Conservation (phyloP, 2,329 filamentous ascomycete species). For the Westerdykella aurantiaca region DNA sequence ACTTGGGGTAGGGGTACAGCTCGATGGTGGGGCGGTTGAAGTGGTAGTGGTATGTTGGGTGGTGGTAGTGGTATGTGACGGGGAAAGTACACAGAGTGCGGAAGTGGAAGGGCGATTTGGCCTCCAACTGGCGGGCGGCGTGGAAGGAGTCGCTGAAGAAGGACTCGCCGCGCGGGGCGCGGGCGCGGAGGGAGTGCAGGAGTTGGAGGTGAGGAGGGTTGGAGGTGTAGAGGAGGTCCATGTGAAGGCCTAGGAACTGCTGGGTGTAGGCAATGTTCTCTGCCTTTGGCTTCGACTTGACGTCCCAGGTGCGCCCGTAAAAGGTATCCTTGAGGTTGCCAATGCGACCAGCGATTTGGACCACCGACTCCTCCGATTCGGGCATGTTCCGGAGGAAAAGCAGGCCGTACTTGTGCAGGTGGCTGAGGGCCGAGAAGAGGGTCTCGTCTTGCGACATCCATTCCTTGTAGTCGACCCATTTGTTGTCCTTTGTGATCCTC, state of each 20-base stretch:
- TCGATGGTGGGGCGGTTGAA: constrained; percentile 54
- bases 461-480: constrained; percentile 61
- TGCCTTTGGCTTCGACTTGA: constrained; percentile 71
- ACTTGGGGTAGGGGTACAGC: constrained; percentile 22
- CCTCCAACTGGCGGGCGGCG: constrained; percentile 46
- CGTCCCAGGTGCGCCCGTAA: constrained; percentile 88
- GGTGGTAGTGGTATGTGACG: constrained; percentile 63
- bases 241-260: constrained; percentile 77
- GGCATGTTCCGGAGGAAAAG: constrained; percentile 74
- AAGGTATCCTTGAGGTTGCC: constrained; percentile 80
- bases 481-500: constrained; percentile 45
- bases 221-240: constrained; percentile 83
- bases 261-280: constrained; percentile 89
- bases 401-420: constrained; percentile 63
- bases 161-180: constrained; percentile 72
- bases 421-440: constrained; percentile 57
- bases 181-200: constrained; percentile 82
- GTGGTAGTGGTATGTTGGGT: constrained; percentile 56
- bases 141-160: constrained; percentile 74
- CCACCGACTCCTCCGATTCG: constrained; percentile 58
- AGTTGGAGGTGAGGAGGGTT: constrained; percentile 78
- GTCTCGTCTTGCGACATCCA: constrained; percentile 59
- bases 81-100: constrained; percentile 40
- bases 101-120: constrained; percentile 23
- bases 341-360: constrained; percentile 63